These are phyloP conservation scores for Hibiscus mutabilis DNA, from an alignment of 345 rosid genomes.

Conservation along the genomic window DNA sequence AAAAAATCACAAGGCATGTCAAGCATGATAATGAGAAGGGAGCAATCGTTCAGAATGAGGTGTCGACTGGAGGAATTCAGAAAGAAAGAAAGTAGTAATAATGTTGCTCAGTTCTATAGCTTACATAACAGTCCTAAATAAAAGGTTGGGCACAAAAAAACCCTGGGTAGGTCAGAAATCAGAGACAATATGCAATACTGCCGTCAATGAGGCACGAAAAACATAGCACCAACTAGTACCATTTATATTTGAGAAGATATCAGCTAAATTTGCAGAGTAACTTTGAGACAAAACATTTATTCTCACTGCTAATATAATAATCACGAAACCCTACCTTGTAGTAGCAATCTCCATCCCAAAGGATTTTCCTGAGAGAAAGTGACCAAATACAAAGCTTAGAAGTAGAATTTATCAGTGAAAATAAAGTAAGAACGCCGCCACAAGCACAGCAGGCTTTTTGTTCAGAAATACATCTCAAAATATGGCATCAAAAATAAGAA, in stretches of 20 bases:
- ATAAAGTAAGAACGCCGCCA: background rate
- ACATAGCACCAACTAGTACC: background rate
- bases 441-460: background rate
- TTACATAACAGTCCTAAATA: background rate
- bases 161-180: background rate
- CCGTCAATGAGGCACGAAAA: background rate
- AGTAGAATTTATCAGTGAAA: background rate
- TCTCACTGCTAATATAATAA: background rate
- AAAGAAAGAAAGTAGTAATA: background rate
- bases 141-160: background rate
- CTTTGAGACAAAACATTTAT: background rate
- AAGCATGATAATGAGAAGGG: background rate
- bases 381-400: background rate
- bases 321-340: constrained; percentile 24
- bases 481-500: background rate
- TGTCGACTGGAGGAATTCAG: background rate
- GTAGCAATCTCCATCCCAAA: constrained; percentile 35
- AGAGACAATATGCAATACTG: background rate
- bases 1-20: background rate
- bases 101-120: background rate
- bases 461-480: background rate
- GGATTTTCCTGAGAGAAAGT: constrained; percentile 4
- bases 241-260: background rate
- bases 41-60: background rate
- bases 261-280: background rate